Conservation (phyloP, 192 early-diverging fungal genomes). For the Diversispora eburnea region DNA sequence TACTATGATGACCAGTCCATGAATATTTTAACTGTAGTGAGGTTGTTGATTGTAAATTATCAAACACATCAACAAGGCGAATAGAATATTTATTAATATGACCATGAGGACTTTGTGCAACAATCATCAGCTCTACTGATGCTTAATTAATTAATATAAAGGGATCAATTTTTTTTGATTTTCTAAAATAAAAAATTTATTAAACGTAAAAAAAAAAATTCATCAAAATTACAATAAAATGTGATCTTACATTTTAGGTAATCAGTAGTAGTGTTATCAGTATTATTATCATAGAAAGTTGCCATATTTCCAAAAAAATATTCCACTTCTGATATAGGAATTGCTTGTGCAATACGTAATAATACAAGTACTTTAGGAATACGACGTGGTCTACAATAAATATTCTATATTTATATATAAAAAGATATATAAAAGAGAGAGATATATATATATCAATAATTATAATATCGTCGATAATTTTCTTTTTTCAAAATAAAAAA, state of each 20-base stretch:
- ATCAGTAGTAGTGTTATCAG: slow-evolving; percentile 34
- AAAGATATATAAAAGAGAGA: neutral
- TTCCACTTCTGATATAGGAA: slow-evolving; percentile 49
- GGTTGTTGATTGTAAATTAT: slow-evolving; percentile 52
- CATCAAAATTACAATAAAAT: neutral
- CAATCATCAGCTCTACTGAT: slow-evolving; percentile 56
- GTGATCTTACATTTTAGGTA: neutral
- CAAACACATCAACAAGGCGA: slow-evolving; percentile 77
- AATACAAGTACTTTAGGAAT: slow-evolving; percentile 66
- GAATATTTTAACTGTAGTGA: slow-evolving; percentile 56
- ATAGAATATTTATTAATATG: slow-evolving; percentile 65
- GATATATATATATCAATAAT: too few species aligned
- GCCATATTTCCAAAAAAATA: slow-evolving; percentile 57
- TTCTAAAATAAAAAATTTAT: neutral
- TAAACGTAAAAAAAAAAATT: too few species aligned
- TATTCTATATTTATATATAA: slow-evolving; percentile 42
- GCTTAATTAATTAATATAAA: neutral
- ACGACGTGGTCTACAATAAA: slow-evolving; percentile 58
- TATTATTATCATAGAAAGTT: slow-evolving; percentile 44
- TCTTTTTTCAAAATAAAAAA: neutral
- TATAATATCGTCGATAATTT: neutral
- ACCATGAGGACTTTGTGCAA: slow-evolving; percentile 57
- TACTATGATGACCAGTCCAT: slow-evolving; percentile 65
- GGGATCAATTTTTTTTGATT: neutral
- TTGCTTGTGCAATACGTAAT: slow-evolving; percentile 53